Conservation (phyloP, 148 eudicot species). For the Limonium bicolor region DNA sequence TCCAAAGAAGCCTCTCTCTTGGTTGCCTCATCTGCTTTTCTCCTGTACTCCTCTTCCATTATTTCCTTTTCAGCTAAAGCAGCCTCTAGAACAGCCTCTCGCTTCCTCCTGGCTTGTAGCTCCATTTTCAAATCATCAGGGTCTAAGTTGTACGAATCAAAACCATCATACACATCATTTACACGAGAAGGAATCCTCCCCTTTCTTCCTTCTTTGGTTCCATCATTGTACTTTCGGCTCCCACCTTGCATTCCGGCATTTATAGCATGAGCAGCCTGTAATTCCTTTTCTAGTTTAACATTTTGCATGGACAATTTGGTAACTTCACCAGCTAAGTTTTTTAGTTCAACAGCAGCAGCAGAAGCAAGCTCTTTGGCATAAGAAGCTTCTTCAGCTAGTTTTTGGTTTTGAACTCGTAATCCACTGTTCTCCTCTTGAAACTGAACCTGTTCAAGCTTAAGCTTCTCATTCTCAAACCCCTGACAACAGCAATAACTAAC, state of each 20-base stretch:
- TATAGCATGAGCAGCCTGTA: conserved; percentile 61
- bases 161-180: conserved; percentile 48
- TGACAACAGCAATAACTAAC: conserved; percentile 11
- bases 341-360: conserved; percentile 95
- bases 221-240: conserved; percentile 43
- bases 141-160: conserved; percentile 54
- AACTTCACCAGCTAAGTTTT: conserved; percentile 88
- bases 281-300: conserved; percentile 69
- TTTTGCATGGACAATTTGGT: conserved; percentile 73
- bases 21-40: conserved; percentile 72
- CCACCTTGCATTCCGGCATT: conserved; percentile 24
- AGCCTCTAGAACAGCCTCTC: conserved; percentile 79
- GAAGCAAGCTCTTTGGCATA: conserved; percentile 97
- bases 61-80: conserved; percentile 81
- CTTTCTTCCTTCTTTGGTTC: conserved; percentile 42
- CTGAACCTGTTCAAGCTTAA: conserved; percentile 60
- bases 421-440: conserved; percentile 75
- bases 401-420: conserved; percentile 71
- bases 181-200: conserved; percentile 35
- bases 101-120: conserved; percentile 63
- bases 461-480: conserved; percentile 78
- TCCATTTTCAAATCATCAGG: conserved; percentile 70
- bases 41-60: conserved; percentile 56
- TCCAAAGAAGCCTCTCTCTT: conserved; percentile 68
- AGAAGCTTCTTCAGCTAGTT: conserved; percentile 87